phyloP scores from a whole-genome alignment of 208 protist species.

The Crithidia thermophila region DNA sequence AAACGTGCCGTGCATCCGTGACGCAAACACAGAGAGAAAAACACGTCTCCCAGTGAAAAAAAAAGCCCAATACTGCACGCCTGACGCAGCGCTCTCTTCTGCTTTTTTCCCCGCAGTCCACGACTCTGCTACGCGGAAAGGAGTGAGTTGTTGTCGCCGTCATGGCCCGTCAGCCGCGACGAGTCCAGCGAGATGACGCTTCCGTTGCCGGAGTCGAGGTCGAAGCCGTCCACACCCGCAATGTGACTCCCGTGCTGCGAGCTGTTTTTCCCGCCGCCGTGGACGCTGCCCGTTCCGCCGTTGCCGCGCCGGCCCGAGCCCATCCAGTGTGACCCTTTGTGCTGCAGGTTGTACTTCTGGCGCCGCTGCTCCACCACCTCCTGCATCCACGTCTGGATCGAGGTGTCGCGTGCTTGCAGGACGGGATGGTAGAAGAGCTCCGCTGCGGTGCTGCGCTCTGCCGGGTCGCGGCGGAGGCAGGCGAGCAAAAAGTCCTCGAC shows the following conservation, averaged over 20 bases:
- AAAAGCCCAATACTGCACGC: no score
- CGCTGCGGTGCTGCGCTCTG: conserved; percentile 37
- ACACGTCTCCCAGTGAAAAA: no score
- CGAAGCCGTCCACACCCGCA: conserved; percentile 6
- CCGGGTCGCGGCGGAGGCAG: conserved; percentile 70
- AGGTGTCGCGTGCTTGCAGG: conserved; percentile 40
- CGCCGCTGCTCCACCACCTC: conserved; percentile 35
- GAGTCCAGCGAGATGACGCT: conserved; percentile 32
- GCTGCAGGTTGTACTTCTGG: conserved; percentile 21
- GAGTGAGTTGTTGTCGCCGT: conserved; percentile 3
- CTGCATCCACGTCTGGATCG: conserved; percentile 56
- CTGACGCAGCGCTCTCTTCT: no score
- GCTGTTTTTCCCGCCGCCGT: conserved; percentile 1
- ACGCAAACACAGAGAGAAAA: no score
- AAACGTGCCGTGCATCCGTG: not conserved
- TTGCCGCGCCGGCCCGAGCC: conserved; percentile 3
- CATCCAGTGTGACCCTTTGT: conserved; percentile 25
- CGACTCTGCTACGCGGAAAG: not conserved
- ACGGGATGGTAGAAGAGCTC: conserved; percentile 62
- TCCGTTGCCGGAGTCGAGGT: conserved; percentile 25
- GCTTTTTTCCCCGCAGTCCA: no score
- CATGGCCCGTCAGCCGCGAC: conserved; percentile 13
- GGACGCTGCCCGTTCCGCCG: not conserved
- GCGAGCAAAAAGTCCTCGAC: conserved; percentile 58
- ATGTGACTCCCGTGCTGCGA: not conserved